Conservation (phyloP, 2,329 filamentous ascomycete species). For the Xylariaceae sp. region DNA sequence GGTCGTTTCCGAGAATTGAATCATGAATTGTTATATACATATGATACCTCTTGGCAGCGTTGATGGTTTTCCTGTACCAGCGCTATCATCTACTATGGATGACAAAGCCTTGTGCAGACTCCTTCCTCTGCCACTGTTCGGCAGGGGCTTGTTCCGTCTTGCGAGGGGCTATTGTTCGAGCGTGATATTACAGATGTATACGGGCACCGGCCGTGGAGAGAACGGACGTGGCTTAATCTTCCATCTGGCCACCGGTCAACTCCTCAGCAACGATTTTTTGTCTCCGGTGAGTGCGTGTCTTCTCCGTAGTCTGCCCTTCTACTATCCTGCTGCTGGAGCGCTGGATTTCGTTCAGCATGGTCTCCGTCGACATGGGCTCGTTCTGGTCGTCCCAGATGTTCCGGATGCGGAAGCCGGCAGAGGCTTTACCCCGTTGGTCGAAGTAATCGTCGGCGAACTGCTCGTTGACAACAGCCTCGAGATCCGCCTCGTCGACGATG, state of each 20-base stretch:
- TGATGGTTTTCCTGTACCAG: not conserved
- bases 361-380: slow-evolving; percentile 42
- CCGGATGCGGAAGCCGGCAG: slow-evolving; percentile 30
- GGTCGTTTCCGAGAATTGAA: slow-evolving; percentile 6
- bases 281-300: slow-evolving; percentile 45
- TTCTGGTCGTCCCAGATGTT: slow-evolving; percentile 52
- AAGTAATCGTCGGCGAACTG: slow-evolving; percentile 67
- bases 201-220: not conserved
- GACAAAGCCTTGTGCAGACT: not conserved
- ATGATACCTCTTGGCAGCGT: slow-evolving; percentile 24
- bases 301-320: slow-evolving; percentile 38
- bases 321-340: slow-evolving; percentile 27
- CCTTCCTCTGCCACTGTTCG: not conserved
- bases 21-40: slow-evolving; percentile 26
- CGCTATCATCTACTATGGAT: slow-evolving; percentile 11
- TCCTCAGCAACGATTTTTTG: slow-evolving; percentile 56
- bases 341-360: slow-evolving; percentile 41
- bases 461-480: slow-evolving; percentile 67
- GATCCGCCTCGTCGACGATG: slow-evolving; percentile 75
- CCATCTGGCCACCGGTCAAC: slow-evolving; percentile 57
- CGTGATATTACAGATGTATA: not conserved
- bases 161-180: not conserved
- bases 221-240: slow-evolving; percentile 26
- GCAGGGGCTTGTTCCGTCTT: not conserved
- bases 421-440: slow-evolving; percentile 29